Evolutionary conservation across 305 asterid genomes (phyloP).

Genomic region (Euphrasia arctica): DNA sequence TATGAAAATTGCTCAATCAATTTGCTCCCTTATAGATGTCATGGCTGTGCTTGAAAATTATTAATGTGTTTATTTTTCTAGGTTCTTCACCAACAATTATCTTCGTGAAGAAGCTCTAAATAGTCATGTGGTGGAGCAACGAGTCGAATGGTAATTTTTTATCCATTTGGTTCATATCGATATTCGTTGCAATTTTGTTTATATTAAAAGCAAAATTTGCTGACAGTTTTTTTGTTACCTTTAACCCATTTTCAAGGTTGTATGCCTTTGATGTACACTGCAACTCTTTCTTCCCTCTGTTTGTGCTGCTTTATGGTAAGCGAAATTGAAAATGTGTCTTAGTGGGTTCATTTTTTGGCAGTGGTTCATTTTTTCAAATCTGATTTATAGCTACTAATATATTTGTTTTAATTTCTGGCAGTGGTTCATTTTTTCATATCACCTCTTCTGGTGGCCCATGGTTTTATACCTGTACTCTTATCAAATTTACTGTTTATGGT

Average conservation of each 20-base stretch:
- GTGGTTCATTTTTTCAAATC: conserved; percentile 68
- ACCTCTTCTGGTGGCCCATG: conserved; percentile 91
- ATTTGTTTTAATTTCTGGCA: conserved; percentile 36
- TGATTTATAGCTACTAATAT: conserved; percentile 24
- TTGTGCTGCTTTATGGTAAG: conserved; percentile 82
- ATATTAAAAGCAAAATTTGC: conserved; percentile 21
- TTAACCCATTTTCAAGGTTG: conserved; percentile 60
- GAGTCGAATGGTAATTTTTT: conserved; percentile 93
- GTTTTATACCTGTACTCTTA: conserved; percentile 76
- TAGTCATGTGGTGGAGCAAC: conserved; percentile 97
- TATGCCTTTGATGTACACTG: conserved; percentile 98
- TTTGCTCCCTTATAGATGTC: conserved; percentile 5
- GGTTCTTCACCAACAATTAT: conserved; percentile 96
- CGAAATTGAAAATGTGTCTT: conserved; percentile 6
- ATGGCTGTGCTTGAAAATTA: conserved; percentile 15
- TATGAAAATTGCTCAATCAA: not conserved
- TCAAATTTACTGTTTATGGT: conserved; percentile 95
- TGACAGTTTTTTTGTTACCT: conserved; percentile 30
- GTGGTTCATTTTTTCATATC: conserved; percentile 87
- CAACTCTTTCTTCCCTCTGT: conserved; percentile 97
- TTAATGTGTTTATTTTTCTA: conserved; percentile 32
- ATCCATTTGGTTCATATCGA: conserved; percentile 12
- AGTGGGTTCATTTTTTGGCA: conserved; percentile 33
- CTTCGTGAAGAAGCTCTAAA: conserved; percentile 94
- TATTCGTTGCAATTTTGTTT: conserved; percentile 10